Evolutionary conservation across 164 flowering plant genomes (phyloP).

Genomic region (Dillenia turbinata): DNA sequence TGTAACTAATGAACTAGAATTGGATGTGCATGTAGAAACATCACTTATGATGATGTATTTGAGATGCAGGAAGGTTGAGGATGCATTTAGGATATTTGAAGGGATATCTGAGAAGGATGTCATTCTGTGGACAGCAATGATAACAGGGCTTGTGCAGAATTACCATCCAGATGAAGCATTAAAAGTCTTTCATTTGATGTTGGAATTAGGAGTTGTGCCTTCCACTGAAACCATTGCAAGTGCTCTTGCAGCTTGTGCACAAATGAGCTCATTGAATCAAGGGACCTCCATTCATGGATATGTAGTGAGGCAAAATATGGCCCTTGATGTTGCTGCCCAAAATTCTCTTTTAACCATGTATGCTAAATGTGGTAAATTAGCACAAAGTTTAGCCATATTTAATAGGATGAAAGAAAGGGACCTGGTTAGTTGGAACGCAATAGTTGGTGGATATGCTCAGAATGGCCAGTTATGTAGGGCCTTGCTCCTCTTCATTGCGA

Average conservation of each 20-base stretch:
- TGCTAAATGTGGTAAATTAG: constrained; percentile 58
- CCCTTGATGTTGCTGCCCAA: constrained; percentile 41
- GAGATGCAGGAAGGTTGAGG: constrained; percentile 33
- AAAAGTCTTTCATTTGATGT: constrained; percentile 43
- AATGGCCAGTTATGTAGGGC: constrained; percentile 49
- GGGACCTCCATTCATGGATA: constrained; percentile 74
- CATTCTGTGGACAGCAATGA: constrained; percentile 68
- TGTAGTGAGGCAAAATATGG: constrained; percentile 41
- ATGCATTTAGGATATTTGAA: constrained; percentile 46
- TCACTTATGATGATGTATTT: constrained; percentile 61
- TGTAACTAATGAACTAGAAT: constrained; percentile 37
- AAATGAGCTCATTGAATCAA: constrained; percentile 33
- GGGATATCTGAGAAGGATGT: constrained; percentile 41
- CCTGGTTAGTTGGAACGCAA: constrained; percentile 83
- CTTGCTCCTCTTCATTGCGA: constrained; percentile 44
- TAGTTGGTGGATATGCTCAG: constrained; percentile 57
- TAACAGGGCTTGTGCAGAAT: constrained; percentile 76
- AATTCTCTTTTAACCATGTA: constrained; percentile 82
- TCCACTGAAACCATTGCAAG: constrained; percentile 63
- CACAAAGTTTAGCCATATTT: constrained; percentile 48
- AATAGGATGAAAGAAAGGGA: constrained; percentile 47
- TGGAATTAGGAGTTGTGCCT: constrained; percentile 34
- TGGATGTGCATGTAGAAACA: constrained; percentile 44
- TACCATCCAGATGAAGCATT: constrained; percentile 49
- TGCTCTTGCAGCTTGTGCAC: constrained; percentile 75